Percentiles rank a stretch among this genome's conserved stretches.
Conservation (phyloP, 2,329 filamentous ascomycete genomes). For the Fusarium sp. region DNA sequence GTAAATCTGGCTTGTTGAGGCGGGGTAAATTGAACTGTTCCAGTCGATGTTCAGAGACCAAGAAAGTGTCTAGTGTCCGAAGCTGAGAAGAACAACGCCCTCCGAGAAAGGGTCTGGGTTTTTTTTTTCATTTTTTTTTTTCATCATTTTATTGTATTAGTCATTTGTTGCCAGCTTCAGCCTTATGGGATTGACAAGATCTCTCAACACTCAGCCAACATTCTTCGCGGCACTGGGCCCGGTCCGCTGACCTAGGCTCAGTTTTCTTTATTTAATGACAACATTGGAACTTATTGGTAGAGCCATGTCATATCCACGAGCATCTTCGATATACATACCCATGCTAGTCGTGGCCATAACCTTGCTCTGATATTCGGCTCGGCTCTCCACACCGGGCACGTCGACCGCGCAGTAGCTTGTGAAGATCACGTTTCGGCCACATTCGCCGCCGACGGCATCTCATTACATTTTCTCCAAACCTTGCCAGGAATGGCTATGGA, state of each 20-base stretch:
- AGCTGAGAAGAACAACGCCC: not conserved
- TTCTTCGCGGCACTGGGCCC: slow-evolving; percentile 23
- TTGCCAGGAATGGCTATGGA: not conserved
- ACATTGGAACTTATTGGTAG: not conserved
- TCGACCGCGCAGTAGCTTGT: slow-evolving; percentile 22
- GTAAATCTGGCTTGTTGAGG: slow-evolving; percentile 11
- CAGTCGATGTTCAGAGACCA: not conserved
- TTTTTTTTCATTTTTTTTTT: too few relatives aligned
- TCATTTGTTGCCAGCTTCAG: slow-evolving; percentile 13
- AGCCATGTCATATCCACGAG: not conserved
- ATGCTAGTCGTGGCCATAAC: not conserved
- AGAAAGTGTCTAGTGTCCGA: not conserved
- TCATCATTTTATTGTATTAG: not conserved
- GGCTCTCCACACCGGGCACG: slow-evolving; percentile 24
- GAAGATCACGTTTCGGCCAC: slow-evolving; percentile 18
- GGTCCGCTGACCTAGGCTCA: slow-evolving; percentile 17
- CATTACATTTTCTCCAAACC: not conserved
- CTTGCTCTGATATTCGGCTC: slow-evolving; percentile 15
- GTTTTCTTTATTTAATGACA: not conserved
- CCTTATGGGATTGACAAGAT: slow-evolving; percentile 21
- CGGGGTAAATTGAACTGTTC: slow-evolving; percentile 11
- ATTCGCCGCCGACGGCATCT: slow-evolving; percentile 6
- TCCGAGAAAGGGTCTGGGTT: not conserved
- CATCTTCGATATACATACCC: not conserved
- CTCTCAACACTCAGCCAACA: slow-evolving; percentile 2